Conservation (phyloP, 2,329 filamentous ascomycete genomes). For the Exophiala calicioides region DNA sequence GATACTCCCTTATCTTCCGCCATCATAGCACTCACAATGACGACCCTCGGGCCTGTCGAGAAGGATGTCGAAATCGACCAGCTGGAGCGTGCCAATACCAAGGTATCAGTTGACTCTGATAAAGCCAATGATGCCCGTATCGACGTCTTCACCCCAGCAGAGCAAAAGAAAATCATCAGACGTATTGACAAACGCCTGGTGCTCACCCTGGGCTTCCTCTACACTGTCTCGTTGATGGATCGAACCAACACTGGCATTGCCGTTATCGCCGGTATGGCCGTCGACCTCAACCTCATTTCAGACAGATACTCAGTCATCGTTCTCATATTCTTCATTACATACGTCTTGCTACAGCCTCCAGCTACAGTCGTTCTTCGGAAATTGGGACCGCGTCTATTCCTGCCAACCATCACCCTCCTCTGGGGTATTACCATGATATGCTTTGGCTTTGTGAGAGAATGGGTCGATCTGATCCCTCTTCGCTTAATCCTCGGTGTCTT, state of each 20-base stretch:
- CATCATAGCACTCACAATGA: too few species aligned
- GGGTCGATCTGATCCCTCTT: slow-evolving; percentile 31
- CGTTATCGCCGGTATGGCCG: slow-evolving; percentile 61
- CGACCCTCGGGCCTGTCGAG: slow-evolving; percentile 3
- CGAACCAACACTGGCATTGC: slow-evolving; percentile 74
- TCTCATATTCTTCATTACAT: slow-evolving; percentile 73
- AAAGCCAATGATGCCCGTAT: slow-evolving; percentile 21
- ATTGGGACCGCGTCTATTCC: slow-evolving; percentile 52
- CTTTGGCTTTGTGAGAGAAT: slow-evolving; percentile 36
- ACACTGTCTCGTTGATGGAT: slow-evolving; percentile 77
- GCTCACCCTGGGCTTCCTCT: slow-evolving; percentile 64
- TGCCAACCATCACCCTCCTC: slow-evolving; percentile 44
- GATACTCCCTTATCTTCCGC: too few species aligned
- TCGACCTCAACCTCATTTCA: slow-evolving; percentile 25
- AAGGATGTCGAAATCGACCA: slow-evolving; percentile 16
- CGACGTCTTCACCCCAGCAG: slow-evolving; percentile 41
- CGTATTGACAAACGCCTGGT: slow-evolving; percentile 69
- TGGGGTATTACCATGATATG: slow-evolving; percentile 46
- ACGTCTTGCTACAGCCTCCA: slow-evolving; percentile 70
- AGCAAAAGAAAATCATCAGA: slow-evolving; percentile 68
- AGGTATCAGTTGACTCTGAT: slow-evolving; percentile 13
- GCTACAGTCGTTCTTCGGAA: slow-evolving; percentile 69
- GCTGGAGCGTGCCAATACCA: slow-evolving; percentile 16
- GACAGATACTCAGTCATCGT: slow-evolving; percentile 61
- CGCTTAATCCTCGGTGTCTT: slow-evolving; percentile 60